Percentiles rank a stretch among this genome's conserved stretches.
These are phyloP conservation scores for Blastobotrys muscicola DNA, from an alignment of 805 yeast genomes.

Conservation along the genomic window DNA sequence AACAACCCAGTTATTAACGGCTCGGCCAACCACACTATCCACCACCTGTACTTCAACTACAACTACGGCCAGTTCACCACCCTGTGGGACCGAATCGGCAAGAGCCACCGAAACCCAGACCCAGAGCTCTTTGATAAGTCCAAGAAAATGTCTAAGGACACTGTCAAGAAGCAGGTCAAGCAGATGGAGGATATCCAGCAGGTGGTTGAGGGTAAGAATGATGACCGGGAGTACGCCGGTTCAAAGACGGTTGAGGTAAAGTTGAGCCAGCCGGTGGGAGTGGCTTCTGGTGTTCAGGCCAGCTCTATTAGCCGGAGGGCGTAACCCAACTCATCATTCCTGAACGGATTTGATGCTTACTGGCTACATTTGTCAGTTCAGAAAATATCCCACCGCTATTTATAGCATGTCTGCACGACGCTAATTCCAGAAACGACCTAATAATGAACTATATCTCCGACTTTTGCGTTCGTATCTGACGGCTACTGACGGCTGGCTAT, in stretches of 20 bases:
- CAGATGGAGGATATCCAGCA: slow-evolving; percentile 73
- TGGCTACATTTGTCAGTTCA: no score
- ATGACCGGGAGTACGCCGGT: slow-evolving; percentile 58
- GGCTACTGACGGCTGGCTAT: no score
- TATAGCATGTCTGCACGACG: no score
- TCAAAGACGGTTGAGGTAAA: slow-evolving; percentile 3
- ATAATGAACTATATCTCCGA: no score
- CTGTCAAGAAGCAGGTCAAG: slow-evolving; percentile 62
- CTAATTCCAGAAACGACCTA: no score
- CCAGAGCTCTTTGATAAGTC: slow-evolving; percentile 65
- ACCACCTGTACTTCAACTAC: slow-evolving; percentile 93
- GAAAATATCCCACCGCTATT: no score
- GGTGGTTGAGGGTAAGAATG: slow-evolving; percentile 67
- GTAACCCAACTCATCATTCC: no score
- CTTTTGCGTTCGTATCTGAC: no score
- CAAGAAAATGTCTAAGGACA: slow-evolving; percentile 44
- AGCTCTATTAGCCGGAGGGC: no score
- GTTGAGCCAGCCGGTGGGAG: no score
- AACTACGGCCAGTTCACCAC: slow-evolving; percentile 98
- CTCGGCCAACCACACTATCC: slow-evolving; percentile 96
- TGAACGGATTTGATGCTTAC: no score
- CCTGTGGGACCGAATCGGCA: slow-evolving; percentile 94
- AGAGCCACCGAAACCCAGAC: slow-evolving; percentile 89
- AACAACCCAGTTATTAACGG: slow-evolving; percentile 93
- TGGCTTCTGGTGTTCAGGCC: no score